Evolutionary conservation across 805 yeast species (phyloP), one percentile per base, ranked within the genome.

Genomic region (Candida alai): DNA sequence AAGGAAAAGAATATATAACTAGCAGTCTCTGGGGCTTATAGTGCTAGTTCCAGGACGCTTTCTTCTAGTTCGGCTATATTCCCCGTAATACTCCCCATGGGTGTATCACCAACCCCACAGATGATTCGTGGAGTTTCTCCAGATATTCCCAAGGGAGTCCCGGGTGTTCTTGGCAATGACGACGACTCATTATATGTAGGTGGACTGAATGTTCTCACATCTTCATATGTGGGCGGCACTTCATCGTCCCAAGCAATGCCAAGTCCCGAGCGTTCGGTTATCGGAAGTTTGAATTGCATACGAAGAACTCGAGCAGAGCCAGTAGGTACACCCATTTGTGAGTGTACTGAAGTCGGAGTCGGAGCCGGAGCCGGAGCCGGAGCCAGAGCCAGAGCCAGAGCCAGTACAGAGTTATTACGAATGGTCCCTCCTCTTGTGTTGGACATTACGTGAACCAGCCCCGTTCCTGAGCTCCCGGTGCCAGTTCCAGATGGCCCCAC

Each of bases 191-290:
- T 46, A 43, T 93, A 90, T 2, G 78, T 76, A 2, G 98, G 98
- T 0, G 98, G 98, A 15, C 89, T 78, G 27, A 86, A 67, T 0
- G 94, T 78, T 19, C 78, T 68, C 14, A 93, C 88, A 45, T 87
- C 90, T 35, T 78, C 86, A 51, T 93, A 93, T 14, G 88, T 84
- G 1, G 99, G 99, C 2, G 99, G 99, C 12, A 94, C 97, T 58
- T 93, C 98, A 53, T 90, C 97, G 58, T 90, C 97, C 97, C 98
- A 93, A 0, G 97, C 84, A 19, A 93, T 86, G 4, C 98, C 98
- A 26, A 93, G 68, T 0, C 99, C 99, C 0, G 95, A 82, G 40
- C 97, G 70, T 54, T 89, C 97, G 2, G 95, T 84, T 15, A 93
- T 60, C 3, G 68, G 66, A n/a, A 90, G 49, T 44, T 83, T 81